A percentile compares a stretch with the other conserved stretches of the same genome.
These are phyloP conservation scores for Bipolaris zeicola DNA, from an alignment of 2,329 filamentous ascomycete genomes.

Conservation along the genomic window DNA sequence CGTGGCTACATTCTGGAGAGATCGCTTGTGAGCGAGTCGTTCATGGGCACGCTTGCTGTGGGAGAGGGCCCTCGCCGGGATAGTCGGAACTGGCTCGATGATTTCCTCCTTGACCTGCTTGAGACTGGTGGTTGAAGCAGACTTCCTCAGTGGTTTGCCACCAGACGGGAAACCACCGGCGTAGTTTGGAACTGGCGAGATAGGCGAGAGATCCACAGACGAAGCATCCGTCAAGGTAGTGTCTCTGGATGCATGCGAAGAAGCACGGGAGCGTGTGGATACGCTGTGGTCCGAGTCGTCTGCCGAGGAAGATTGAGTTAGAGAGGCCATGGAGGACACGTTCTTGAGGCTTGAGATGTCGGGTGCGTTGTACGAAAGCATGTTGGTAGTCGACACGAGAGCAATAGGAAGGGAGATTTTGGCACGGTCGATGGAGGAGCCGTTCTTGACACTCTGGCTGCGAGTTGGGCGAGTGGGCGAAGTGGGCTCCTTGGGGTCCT, in stretches of 20 bases:
- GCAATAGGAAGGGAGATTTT: constrained; percentile 89
- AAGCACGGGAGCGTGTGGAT: constrained; percentile 52
- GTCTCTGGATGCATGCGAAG: constrained; percentile 60
- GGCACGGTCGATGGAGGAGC: constrained; percentile 60
- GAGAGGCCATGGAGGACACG: constrained; percentile 57
- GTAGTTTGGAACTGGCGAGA: constrained; percentile 62
- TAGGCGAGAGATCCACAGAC: constrained; percentile 53
- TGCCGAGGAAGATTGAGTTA: constrained; percentile 63
- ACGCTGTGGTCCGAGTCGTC: constrained; percentile 73
- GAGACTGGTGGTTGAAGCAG: constrained; percentile 45
- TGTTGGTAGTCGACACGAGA: constrained; percentile 92
- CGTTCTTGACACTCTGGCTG: constrained; percentile 55
- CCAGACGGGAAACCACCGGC: constrained; percentile 63
- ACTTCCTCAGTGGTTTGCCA: constrained; percentile 51
- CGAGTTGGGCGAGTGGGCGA: constrained; percentile 46
- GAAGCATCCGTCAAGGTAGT: constrained; percentile 70
- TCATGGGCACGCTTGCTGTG: constrained; percentile 90
- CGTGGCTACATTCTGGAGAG: constrained; percentile 54
- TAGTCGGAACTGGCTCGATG: constrained; percentile 61
- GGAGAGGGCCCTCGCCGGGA: constrained; percentile 79
- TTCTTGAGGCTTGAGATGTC: constrained; percentile 64
- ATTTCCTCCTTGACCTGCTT: constrained; percentile 34
- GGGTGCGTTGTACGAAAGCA: constrained; percentile 92
- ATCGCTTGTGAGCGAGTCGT: constrained; percentile 71
- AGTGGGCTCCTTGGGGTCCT: constrained; percentile 36